phyloP scores from a whole-genome alignment of 768 basidiomycete species.

The Suillus sp. region DNA sequence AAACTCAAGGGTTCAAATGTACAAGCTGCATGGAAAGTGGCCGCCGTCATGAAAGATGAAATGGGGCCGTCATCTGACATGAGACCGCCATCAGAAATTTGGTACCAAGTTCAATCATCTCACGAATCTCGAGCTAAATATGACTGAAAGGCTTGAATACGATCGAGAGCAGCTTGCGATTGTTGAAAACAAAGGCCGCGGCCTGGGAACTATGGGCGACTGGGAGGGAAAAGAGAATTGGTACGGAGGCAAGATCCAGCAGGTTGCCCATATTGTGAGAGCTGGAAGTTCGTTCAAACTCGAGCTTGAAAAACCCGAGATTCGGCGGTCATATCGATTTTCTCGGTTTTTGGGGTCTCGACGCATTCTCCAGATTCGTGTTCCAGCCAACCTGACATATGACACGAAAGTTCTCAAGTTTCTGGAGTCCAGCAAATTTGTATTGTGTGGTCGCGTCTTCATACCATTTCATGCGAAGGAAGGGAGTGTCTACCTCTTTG shows the following conservation, averaged over 20 bases:
- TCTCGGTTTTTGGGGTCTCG: slow-evolving; percentile 67
- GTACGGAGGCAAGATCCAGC: slow-evolving; percentile 74
- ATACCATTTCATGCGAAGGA: slow-evolving; percentile 69
- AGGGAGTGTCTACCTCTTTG: slow-evolving; percentile 57
- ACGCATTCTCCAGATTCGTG: slow-evolving; percentile 57
- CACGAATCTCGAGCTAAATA: not conserved
- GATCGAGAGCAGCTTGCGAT: slow-evolving; percentile 71
- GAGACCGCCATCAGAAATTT: slow-evolving; percentile 21
- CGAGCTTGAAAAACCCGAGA: slow-evolving; percentile 56
- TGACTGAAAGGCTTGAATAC: slow-evolving; percentile 42
- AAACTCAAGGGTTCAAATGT: slow-evolving; percentile 37
- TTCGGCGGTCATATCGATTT: slow-evolving; percentile 62
- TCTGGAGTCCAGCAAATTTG: slow-evolving; percentile 48
- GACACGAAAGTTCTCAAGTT: slow-evolving; percentile 26
- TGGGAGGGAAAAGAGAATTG: slow-evolving; percentile 55
- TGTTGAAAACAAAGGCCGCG: slow-evolving; percentile 53
- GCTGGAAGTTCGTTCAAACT: slow-evolving; percentile 35
- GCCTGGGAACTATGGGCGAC: slow-evolving; percentile 60
- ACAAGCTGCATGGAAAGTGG: slow-evolving; percentile 32
- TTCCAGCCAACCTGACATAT: slow-evolving; percentile 43
- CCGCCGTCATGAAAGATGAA: slow-evolving; percentile 26
- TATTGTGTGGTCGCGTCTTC: slow-evolving; percentile 67
- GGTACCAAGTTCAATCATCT: slow-evolving; percentile 17
- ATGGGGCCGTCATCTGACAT: not conserved
- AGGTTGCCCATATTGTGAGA: slow-evolving; percentile 45